Base-by-base conservation (phyloP, 2,329 filamentous ascomycete genomes). In the Penicillium sclerotigenum region DNA sequence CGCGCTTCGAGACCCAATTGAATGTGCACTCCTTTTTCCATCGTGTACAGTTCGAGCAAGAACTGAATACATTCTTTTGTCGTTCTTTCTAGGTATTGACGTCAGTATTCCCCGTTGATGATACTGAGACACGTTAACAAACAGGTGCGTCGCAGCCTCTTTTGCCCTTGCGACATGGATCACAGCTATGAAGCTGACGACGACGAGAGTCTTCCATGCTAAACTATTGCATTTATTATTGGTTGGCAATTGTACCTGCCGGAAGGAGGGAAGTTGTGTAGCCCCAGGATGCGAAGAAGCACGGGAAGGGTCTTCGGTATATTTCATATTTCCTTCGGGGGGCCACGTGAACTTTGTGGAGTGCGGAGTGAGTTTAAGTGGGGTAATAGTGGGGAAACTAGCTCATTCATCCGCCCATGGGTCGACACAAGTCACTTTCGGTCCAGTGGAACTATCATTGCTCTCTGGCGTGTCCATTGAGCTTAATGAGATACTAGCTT, bases 131-230 rank as follows among this genome's bases (percentile, higher is more conserved):
- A 33, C n/a, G n/a, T 18, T 53, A 13, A 52, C 60, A 16, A 47
- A 64, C 62, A 36, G 62, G 56, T 5, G 74, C 76, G 59, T 79
- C 75, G 62, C 77, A 79, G 6, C 73, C 75, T 52, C 75, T 65
- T 60, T 79, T 79, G 22, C 77, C 76, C 58, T 74, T 75, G 22
- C 77, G 71, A 60, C 77, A 79, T 54, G 76, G 76, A 55, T 79
- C 77, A 59, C 77, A 79, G 57, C 76, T 78, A 47, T 76, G 71
- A 29, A 59, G 58, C 28, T 63, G 61, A 29, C 59, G 54, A 49
- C 61, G 56, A 11, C 58, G 61, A 18, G 58, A 37, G 18, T 38
- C 31, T 41, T 61, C 58, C 60, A 62, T 61, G 29, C 14, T 16
- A n/a, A 34, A 16, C 14, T 37, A 42, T 47, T 16, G 8, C 28